These are phyloP conservation scores for Akanthomyces lecanii DNA, from an alignment of 2,329 filamentous ascomycete genomes.

Conservation along the genomic window DNA sequence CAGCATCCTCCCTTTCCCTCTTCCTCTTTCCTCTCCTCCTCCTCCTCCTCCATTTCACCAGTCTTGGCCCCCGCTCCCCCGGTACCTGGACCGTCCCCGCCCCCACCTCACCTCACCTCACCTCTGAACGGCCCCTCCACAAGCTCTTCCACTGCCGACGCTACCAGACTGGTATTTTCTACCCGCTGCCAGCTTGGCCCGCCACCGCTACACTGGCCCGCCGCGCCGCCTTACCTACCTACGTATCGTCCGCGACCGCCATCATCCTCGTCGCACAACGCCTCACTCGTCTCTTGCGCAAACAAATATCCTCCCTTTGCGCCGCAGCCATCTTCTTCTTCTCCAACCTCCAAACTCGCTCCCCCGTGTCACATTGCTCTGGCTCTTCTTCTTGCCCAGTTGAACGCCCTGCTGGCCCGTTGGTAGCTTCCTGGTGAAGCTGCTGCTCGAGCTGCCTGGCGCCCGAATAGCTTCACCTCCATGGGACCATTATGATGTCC, in stretches of 20 bases:
- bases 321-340: neutral
- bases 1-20: neutral
- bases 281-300: constrained; percentile 1
- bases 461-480: constrained; percentile 26
- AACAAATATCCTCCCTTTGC: constrained; percentile 8
- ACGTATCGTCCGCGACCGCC: neutral
- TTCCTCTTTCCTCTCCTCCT: neutral
- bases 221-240: neutral
- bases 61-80: neutral
- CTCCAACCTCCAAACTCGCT: neutral
- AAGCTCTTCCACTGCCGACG: neutral
- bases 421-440: constrained; percentile 24
- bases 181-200: neutral
- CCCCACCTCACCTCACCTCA: constrained; percentile 3
- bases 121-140: neutral
- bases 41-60: neutral
- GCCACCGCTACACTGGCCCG: neutral
- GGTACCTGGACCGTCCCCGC: constrained; percentile 10
- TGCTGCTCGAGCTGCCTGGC: constrained; percentile 33
- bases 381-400: neutral
- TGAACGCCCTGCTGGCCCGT: constrained; percentile 14
- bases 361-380: neutral
- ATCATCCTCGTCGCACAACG: constrained; percentile 1
- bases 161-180: neutral
- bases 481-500: constrained; percentile 55